These are phyloP conservation scores for Amylocystis lapponica DNA, from an alignment of 768 basidiomycete species.

Conservation along the genomic window DNA sequence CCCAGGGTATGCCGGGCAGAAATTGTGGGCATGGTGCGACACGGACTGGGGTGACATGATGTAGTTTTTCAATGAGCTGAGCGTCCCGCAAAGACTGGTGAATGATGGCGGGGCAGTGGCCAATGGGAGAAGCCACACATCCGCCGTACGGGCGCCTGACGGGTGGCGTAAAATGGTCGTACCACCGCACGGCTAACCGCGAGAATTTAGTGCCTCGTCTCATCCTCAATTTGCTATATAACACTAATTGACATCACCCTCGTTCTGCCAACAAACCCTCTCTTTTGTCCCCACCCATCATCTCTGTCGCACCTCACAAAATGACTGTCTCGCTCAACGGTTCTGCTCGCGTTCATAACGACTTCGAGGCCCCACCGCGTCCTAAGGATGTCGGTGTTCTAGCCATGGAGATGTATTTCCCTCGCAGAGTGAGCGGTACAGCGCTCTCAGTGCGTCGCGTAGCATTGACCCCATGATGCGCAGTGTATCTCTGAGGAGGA, in stretches of 20 bases:
- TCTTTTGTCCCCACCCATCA: background rate
- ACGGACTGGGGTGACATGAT: too few relatives aligned
- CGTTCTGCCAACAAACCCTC: constrained; percentile 1
- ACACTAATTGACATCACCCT: constrained; percentile 7
- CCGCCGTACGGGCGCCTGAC: too few relatives aligned
- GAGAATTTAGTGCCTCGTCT: constrained; percentile 17
- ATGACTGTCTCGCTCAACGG: constrained; percentile 25
- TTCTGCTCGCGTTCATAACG: constrained; percentile 12
- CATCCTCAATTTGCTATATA: constrained; percentile 20
- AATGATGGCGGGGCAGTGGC: too few relatives aligned
- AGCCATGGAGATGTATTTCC: constrained; percentile 92
- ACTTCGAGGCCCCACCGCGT: constrained; percentile 35
- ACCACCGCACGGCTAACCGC: constrained; percentile 16
- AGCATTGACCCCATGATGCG: background rate
- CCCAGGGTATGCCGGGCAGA: too few relatives aligned
- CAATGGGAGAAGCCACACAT: too few relatives aligned
- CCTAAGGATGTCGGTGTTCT: constrained; percentile 94
- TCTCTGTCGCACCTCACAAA: constrained; percentile 2
- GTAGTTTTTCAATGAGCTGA: too few relatives aligned
- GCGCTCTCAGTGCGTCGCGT: constrained; percentile 8
- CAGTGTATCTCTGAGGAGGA: constrained; percentile 95
- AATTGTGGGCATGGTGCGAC: too few relatives aligned
- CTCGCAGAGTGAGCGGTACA: constrained; percentile 63
- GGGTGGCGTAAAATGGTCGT: too few relatives aligned
- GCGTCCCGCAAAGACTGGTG: too few relatives aligned